A percentile compares a stretch with the other conserved stretches of the same genome.
phyloP scores from a whole-genome alignment of 208 protist species.

The Wallacemonas sp. region DNA sequence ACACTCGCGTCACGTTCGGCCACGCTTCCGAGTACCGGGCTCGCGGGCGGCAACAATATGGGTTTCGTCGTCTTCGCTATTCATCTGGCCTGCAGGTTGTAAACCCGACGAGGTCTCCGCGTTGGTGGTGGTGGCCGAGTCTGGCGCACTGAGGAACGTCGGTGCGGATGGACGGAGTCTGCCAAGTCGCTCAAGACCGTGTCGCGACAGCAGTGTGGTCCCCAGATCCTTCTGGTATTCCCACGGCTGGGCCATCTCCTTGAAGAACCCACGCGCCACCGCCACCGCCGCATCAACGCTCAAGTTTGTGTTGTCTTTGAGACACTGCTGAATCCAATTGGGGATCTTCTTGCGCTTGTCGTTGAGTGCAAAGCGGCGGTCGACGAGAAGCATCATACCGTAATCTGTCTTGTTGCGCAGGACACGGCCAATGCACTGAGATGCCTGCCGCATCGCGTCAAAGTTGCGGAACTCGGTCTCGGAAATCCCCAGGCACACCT shows the following conservation, averaged over 20 bases:
- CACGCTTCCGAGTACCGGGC: slow-evolving; percentile 38
- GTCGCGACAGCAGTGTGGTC: slow-evolving; percentile 74
- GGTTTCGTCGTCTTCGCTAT: slow-evolving; percentile 19
- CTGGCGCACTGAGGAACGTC: slow-evolving; percentile 8
- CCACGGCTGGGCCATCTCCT: slow-evolving; percentile 96
- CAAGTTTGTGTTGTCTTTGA: slow-evolving; percentile 91
- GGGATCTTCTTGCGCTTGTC: slow-evolving; percentile 95
- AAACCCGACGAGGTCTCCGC: no score
- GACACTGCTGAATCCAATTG: slow-evolving; percentile 90
- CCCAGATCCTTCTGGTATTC: slow-evolving; percentile 86
- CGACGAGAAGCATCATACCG: slow-evolving; percentile 99
- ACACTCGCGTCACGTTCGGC: no score
- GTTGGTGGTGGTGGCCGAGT: background rate
- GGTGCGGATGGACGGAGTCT: slow-evolving; percentile 33
- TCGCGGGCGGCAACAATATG: slow-evolving; percentile 55
- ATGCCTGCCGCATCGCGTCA: slow-evolving; percentile 98
- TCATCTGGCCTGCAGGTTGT: background rate
- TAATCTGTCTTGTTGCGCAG: slow-evolving; percentile 99
- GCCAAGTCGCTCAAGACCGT: slow-evolving; percentile 43
- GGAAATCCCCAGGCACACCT: slow-evolving; percentile 94
- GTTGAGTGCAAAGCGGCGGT: slow-evolving; percentile 94
- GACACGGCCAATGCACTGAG: slow-evolving; percentile 99
- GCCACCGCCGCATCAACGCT: slow-evolving; percentile 89
- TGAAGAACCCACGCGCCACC: slow-evolving; percentile 91
- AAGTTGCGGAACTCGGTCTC: slow-evolving; percentile 98